Conservation (phyloP, 768 basidiomycete species). For the Mycena olivaceomarginata region DNA sequence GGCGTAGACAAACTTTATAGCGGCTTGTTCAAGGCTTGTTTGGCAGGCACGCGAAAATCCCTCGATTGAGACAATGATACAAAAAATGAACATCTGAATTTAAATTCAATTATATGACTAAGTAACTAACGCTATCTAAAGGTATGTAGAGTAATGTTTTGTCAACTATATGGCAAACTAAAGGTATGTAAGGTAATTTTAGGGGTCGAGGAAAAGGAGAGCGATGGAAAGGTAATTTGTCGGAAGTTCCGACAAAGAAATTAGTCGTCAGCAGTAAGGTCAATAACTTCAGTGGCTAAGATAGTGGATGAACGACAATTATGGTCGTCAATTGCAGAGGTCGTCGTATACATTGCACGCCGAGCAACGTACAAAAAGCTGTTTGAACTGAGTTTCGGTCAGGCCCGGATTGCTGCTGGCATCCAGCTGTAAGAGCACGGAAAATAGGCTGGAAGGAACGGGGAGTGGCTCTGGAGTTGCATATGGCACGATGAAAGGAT, state of each 20-base stretch:
- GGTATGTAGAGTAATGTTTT: too few species aligned
- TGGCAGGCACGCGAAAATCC: too few species aligned
- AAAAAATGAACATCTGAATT: background rate
- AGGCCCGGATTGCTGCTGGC: conserved; percentile 1
- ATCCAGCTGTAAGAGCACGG: background rate
- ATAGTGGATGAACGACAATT: background rate
- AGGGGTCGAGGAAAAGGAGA: too few species aligned
- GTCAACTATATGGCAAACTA: too few species aligned
- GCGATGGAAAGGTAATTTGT: background rate
- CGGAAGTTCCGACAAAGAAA: background rate
- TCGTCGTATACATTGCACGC: background rate
- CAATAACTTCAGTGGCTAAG: background rate
- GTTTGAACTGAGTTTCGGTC: background rate
- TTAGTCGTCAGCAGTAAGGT: background rate
- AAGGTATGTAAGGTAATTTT: conserved; percentile 7
- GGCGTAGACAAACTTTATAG: too few species aligned
- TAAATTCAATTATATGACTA: background rate
- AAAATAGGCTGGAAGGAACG: background rate
- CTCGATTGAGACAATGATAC: too few species aligned
- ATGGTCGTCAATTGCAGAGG: background rate
- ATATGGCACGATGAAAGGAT: background rate
- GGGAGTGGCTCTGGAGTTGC: background rate
- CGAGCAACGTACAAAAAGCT: background rate
- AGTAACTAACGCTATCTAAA: background rate
- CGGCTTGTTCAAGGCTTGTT: too few species aligned